Conservation (phyloP, 2,329 filamentous ascomycete genomes). For the Penicillium sp. region DNA sequence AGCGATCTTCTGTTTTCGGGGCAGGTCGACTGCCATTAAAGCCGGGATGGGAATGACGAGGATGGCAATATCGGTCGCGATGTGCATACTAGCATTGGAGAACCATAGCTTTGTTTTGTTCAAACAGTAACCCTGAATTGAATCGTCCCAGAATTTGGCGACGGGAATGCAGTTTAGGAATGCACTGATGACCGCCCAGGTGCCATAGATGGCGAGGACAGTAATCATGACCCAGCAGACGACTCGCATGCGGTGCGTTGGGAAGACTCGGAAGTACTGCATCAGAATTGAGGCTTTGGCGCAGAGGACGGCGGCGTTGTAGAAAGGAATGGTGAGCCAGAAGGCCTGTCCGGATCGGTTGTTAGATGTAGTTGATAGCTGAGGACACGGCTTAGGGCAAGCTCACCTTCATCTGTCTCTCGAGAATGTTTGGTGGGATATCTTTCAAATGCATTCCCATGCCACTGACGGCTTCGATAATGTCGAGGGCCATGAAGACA, state of each 20-base stretch:
- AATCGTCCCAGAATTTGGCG: conserved; percentile 29
- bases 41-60: conserved; percentile 41
- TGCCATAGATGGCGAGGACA: conserved; percentile 28
- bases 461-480: conserved; percentile 28
- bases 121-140: conserved; percentile 30
- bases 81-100: conserved; percentile 39
- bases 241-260: conserved; percentile 27
- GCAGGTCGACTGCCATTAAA: conserved; percentile 34
- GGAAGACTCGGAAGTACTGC: conserved; percentile 43
- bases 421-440: conserved; percentile 24
- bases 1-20: conserved; percentile 35
- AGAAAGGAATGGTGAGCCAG: conserved; percentile 34
- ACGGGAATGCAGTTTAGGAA: conserved; percentile 33
- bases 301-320: conserved; percentile 31
- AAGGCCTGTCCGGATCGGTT: conserved; percentile 23
- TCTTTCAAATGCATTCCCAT: conserved; percentile 30
- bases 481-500: conserved; percentile 30
- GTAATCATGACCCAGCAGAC: conserved; percentile 34
- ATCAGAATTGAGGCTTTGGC: conserved; percentile 44
- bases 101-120: conserved; percentile 37
- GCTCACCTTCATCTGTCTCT: conserved; percentile 29
- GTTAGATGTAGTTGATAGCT: neutral
- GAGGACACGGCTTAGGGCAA: neutral
- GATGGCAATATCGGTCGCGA: conserved; percentile 38
- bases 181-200: conserved; percentile 31